Evolutionary conservation across 805 yeast species (phyloP).

Genomic region (Alloascoidea hylecoeti): DNA sequence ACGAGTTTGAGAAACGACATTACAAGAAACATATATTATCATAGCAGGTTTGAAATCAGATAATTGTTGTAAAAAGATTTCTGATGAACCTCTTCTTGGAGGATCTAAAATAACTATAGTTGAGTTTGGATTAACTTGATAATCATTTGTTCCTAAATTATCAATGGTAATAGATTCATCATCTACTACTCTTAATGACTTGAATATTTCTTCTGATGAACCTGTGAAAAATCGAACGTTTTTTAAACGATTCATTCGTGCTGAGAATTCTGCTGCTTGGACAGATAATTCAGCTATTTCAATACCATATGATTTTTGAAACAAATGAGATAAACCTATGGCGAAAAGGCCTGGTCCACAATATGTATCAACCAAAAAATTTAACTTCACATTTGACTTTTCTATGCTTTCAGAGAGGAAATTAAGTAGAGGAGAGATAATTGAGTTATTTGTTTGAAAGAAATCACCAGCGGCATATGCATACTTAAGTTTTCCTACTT

Average conservation of each 20-base stretch:
- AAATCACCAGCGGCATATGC: conserved; percentile 91
- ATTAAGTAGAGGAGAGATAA: conserved; percentile 35
- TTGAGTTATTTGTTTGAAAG: conserved; percentile 90
- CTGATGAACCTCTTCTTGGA: conserved; percentile 95
- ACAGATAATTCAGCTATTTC: conserved; percentile 89
- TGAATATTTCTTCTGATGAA: conserved; percentile 83
- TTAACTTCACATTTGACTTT: conserved; percentile 8
- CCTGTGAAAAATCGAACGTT: conserved; percentile 84
- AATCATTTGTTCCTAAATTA: conserved; percentile 19
- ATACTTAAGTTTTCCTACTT: conserved; percentile 50
- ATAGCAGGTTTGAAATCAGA: conserved; percentile 73
- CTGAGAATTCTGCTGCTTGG: conserved; percentile 74
- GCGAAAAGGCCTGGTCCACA: conserved; percentile 95
- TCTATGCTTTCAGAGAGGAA: conserved; percentile 29
- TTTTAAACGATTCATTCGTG: conserved; percentile 53
- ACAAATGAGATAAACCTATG: conserved; percentile 68
- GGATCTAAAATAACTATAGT: conserved; percentile 94
- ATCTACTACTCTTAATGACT: too few species aligned
- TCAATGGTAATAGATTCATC: too few species aligned
- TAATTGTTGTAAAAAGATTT: conserved; percentile 71
- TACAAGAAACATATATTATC: conserved; percentile 91
- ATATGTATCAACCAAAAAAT: conserved; percentile 75
- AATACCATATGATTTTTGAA: conserved; percentile 82
- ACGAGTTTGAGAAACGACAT: conserved; percentile 95
- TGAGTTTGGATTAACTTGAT: conserved; percentile 51